Base-by-base conservation (phyloP, 2,329 filamentous ascomycete genomes). In the Rosellinia necatrix region DNA sequence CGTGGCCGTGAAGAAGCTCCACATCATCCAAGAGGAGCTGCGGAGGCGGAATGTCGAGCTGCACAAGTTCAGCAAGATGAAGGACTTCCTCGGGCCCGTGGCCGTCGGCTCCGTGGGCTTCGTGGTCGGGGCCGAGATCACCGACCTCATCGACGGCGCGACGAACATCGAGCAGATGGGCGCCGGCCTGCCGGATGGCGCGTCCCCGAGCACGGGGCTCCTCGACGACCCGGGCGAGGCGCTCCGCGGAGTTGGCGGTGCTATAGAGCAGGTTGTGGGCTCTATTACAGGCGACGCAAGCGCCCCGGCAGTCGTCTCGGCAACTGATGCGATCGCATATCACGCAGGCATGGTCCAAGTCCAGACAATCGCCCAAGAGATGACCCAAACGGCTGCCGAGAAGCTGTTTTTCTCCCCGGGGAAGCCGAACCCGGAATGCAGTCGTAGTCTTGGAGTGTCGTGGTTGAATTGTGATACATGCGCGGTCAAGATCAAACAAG, bases 91-190 rank as follows among this genome's bases (percentile, higher is more conserved):
- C 5, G 40, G 38, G 1, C 30, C 46, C 12, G n/a, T 29, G n/a
- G 40, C 52, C 8, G 21, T 44, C n/a, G 46, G 52, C 6, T 4
- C 25, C 2, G 24, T 40, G 6, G 29, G 44, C 9, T 24, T 46
- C 2, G 12, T 19, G 2, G 12, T 37, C 6, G 37, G 22, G 12
- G 15, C 13, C 19, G 40, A 50, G 9, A n/a, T 56, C n/a, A 30
- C 29, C n/a, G 40, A 4, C 21, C 19, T 50, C 2, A 19, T 50
- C 27, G 37, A 55, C 34, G 22, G 30, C n/a, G 13, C 22, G n/a
- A 51, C 21, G 10, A 40, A 34, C 12, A 56, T 56, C 29, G 47
- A 51, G 13, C 8, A 46, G 32, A 32, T 46, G 29, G 53, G 46
- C 5, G 25, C 38, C 15, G 29, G 37, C 8, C 19, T 46, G 13